phyloP scores from a whole-genome alignment of 352 stramenopile species.

The Globisporangium solare region DNA sequence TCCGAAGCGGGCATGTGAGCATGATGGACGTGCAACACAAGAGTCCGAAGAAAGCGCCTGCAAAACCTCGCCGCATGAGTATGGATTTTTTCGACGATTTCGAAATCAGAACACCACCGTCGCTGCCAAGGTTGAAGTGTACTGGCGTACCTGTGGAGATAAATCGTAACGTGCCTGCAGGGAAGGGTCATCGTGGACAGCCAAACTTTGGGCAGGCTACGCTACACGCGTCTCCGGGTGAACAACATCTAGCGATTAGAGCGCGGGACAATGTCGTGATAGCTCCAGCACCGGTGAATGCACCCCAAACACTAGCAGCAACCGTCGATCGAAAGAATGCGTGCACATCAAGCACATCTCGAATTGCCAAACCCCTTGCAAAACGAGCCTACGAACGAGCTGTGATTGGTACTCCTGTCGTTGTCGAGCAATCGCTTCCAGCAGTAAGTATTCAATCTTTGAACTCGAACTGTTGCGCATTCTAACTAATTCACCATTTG shows the following conservation, averaged over 20 bases:
- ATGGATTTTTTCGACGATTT: constrained; percentile 6
- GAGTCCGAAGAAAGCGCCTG: constrained; percentile 9
- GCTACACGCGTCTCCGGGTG: not conserved
- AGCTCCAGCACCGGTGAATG: not conserved
- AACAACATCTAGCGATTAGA: not conserved
- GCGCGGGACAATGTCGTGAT: not conserved
- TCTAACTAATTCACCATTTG: not conserved
- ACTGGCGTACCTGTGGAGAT: not conserved
- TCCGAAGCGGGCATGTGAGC: not conserved
- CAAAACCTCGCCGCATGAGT: constrained; percentile 5
- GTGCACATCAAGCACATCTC: not conserved
- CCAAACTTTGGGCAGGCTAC: not conserved
- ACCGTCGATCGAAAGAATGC: constrained; percentile 9
- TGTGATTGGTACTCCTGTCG: too few species aligned
- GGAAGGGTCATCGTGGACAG: not conserved
- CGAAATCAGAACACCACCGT: constrained; percentile 8
- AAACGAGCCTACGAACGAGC: constrained; percentile 5
- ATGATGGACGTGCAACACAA: constrained; percentile 14
- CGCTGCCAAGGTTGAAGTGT: not conserved
- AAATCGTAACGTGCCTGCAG: not conserved
- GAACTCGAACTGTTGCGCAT: not conserved
- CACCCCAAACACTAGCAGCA: not conserved
- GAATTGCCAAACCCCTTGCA: constrained; percentile 11
- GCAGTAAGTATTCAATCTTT: not conserved
- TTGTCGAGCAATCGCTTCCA: constrained; percentile 6